These are phyloP conservation scores for Apostasia shenzhenica DNA, from an alignment of 106 monocot genomes.

Conservation along the genomic window DNA sequence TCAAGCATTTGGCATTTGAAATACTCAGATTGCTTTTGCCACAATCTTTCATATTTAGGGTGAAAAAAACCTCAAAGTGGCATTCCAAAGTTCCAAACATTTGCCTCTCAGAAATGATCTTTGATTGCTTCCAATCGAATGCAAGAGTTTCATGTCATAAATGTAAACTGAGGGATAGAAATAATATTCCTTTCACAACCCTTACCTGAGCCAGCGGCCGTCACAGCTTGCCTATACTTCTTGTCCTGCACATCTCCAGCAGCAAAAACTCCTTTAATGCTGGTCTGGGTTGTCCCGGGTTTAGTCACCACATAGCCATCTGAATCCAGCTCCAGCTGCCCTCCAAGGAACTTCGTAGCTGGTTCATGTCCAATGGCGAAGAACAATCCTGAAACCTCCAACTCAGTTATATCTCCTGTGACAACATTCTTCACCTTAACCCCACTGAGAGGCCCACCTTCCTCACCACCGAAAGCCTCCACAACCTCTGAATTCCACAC, in stretches of 20 bases:
- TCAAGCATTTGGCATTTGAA: too few relatives aligned
- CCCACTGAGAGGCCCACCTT: conserved; percentile 50
- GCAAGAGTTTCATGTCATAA: neutral
- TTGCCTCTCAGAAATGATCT: too few relatives aligned
- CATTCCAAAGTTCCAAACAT: too few relatives aligned
- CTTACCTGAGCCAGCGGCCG: conserved; percentile 92
- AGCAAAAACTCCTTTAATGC: conserved; percentile 90
- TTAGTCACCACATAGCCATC: conserved; percentile 89
- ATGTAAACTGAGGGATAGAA: neutral
- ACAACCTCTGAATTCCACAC: conserved; percentile 75
- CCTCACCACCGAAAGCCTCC: conserved; percentile 57
- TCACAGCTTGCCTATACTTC: conserved; percentile 92
- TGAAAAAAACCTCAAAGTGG: too few relatives aligned
- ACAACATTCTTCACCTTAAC: conserved; percentile 68
- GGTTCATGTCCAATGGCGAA: conserved; percentile 98
- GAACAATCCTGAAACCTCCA: conserved; percentile 76
- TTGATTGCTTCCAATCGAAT: too few relatives aligned
- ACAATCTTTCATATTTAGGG: too few relatives aligned
- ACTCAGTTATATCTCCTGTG: conserved; percentile 46
- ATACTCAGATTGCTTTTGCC: too few relatives aligned
- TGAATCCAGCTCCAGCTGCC: conserved; percentile 79
- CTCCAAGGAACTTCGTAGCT: conserved; percentile 74
- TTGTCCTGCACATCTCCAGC: conserved; percentile 98
- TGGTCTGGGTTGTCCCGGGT: conserved; percentile 75
- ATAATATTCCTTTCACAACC: neutral